phyloP scores from a whole-genome alignment of 345 rosid genomes.

The Brassica cretica region DNA sequence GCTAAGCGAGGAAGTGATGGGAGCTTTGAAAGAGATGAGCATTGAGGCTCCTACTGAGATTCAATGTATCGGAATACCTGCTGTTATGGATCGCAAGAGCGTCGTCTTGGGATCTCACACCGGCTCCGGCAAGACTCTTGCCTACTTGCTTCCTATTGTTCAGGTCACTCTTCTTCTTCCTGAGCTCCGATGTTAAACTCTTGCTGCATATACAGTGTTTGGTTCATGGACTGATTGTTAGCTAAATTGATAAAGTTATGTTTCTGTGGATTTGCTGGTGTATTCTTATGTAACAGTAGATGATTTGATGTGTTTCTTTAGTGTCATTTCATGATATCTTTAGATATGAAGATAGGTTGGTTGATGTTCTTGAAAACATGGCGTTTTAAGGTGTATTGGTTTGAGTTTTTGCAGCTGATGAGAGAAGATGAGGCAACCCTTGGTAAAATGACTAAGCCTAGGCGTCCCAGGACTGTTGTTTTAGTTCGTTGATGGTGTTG shows the following conservation, averaged over 20 bases:
- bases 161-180: too few species aligned
- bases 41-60: conserved; percentile 93
- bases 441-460: conserved; percentile 73
- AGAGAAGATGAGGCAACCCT: conserved; percentile 71
- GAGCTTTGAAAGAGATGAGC: conserved; percentile 68
- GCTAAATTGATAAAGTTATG: too few species aligned
- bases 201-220: too few species aligned
- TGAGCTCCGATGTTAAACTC: too few species aligned
- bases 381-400: conserved; percentile 12
- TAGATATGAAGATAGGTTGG: background rate
- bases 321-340: too few species aligned
- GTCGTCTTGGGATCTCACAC: conserved; percentile 95
- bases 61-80: conserved; percentile 89
- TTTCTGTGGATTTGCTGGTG: too few species aligned
- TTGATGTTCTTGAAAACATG: background rate
- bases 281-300: too few species aligned
- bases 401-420: conserved; percentile 57
- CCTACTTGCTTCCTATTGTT: conserved; percentile 39
- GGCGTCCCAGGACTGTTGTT: conserved; percentile 90
- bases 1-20: conserved; percentile 75
- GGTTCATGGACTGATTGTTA: too few species aligned
- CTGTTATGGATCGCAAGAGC: conserved; percentile 73
- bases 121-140: conserved; percentile 94
- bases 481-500: too few species aligned
- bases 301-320: too few species aligned